These are phyloP conservation scores for Hypoxylon sp. DNA, from an alignment of 2,329 filamentous ascomycete species.

Conservation along the genomic window DNA sequence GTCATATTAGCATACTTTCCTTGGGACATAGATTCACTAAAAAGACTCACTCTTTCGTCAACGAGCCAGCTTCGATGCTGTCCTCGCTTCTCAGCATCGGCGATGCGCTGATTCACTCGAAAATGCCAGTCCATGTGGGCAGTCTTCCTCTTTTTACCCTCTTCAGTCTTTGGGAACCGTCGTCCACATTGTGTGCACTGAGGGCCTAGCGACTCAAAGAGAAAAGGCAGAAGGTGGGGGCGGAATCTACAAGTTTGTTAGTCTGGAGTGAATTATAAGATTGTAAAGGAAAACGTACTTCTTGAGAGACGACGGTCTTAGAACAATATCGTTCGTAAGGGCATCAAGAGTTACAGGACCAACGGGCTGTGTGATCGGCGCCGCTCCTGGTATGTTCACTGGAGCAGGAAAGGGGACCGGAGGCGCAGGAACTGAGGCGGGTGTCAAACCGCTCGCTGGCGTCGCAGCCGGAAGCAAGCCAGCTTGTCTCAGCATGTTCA, in stretches of 20 bases:
- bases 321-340: conserved; percentile 65
- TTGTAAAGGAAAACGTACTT: conserved; percentile 67
- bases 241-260: conserved; percentile 70
- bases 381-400: conserved; percentile 56
- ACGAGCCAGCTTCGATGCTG: conserved; percentile 97
- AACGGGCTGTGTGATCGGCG: conserved; percentile 51
- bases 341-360: conserved; percentile 52
- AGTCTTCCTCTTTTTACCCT: conserved; percentile 87
- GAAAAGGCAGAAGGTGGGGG: conserved; percentile 77
- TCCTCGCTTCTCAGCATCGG: conserved; percentile 86
- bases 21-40: neutral
- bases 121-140: conserved; percentile 99
- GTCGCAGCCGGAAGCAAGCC: conserved; percentile 71
- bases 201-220: conserved; percentile 87
- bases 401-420: conserved; percentile 52
- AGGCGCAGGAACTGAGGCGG: conserved; percentile 59
- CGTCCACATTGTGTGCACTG: conserved; percentile 93
- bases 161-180: conserved; percentile 82
- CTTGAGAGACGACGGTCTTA: conserved; percentile 79
- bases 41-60: conserved; percentile 79
- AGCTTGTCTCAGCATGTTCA: conserved; percentile 77
- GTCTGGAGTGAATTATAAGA: conserved; percentile 31
- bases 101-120: conserved; percentile 88
- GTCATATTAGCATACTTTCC: conserved; percentile 49
- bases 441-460: conserved; percentile 47